Evolutionary conservation across 768 basidiomycete species (phyloP), one percentile per base, ranked within the genome.

Genomic region (Russula sp.): DNA sequence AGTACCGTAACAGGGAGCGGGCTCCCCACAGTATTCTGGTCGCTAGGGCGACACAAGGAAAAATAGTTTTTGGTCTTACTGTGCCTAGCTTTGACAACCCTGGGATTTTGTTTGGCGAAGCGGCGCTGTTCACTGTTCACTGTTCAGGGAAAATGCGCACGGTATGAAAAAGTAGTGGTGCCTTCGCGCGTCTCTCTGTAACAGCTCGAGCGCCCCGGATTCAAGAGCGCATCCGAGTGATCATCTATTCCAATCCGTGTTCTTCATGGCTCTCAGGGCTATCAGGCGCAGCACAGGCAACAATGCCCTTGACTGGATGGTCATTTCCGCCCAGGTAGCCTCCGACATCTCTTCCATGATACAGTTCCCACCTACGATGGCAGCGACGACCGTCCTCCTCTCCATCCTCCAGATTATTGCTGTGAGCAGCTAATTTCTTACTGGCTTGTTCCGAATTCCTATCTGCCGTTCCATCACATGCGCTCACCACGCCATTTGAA

Each of bases 271-370:
- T 42, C 61, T 65, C 39, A 63, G 45, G 14, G 64, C 46, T 8
- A 51, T 65, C 35, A 49, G 51, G 42, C 64, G 64, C 45, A 63
- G 55, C 32, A 58, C 50, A 22, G 56, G 64, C 34, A 65, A 32
- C 56, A 58, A 63, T 57, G 64, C 50, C n/a, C 35, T 63, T 14
- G 60, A 63, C 61, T 63, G 56, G 64, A 9, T 62, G 45, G 50
- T 65, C 38, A 42, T 35, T 7, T 41, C 64, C 5, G 46, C 51
- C 18, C 42, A 65, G 51, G 63, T 65, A 41, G 61, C 64, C 9
- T 35, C 61, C 11, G 35, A 51, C 5, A 42, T 65, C 13, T 52
- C 64, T 5, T 29, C 18, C 41, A 63, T 65, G 60, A 29, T 65
- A 22, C 61, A 42, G n/a, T 65, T 65, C 50, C 61, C 64, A 35